Base-by-base conservation (phyloP, 768 basidiomycete genomes). In the Calocera cornea region DNA sequence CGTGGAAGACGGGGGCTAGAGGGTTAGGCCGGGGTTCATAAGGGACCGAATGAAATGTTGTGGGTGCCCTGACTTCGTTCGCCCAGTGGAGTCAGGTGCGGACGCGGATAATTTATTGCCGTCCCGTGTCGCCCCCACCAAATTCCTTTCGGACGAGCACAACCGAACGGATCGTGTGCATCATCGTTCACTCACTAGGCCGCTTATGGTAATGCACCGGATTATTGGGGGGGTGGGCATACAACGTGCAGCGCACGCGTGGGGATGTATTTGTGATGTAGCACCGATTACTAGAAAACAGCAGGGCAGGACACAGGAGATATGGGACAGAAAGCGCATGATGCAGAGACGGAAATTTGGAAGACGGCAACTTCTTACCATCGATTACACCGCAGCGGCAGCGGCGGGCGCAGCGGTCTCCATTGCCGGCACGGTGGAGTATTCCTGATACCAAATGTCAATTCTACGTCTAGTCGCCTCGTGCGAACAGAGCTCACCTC, bases 401-500 rank as follows among this genome's bases (percentile, higher is more conserved):
- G 72, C 67, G 50, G 70, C 68, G 40, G 66, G 36, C 22, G 66
- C 65, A 16, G 63, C 70, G 31, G 54, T 19, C 14, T 60, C 54
- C 14, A 22, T 31, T 5, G 27, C 54, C 2, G 54, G 54, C 3
- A 22, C 54, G 27, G 54, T 41, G 1, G 66, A 71, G 54, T 71
- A 69, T 41, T 72, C 73, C 70, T 74, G 68, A 24, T 60, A 68
- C 16, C 67, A 24, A n/a, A 17, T 19, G 38, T 22, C 11, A 60
- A 50, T 11, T 16, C 22, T n/a, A 34, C 66, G 36, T 5, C 27
- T 1, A n/a, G 17, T n/a, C 17, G n/a, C 31, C 34, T 11, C 27
- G 0, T 24, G 12, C 31, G 34, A 41, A 54, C 2, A 22, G 1
- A 8, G 75, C 86, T 41, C 68, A 95, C 95, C 84, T 90, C 90